Base-by-base conservation (phyloP, 2,329 filamentous ascomycete genomes). In the Fusarium mangiferae region DNA sequence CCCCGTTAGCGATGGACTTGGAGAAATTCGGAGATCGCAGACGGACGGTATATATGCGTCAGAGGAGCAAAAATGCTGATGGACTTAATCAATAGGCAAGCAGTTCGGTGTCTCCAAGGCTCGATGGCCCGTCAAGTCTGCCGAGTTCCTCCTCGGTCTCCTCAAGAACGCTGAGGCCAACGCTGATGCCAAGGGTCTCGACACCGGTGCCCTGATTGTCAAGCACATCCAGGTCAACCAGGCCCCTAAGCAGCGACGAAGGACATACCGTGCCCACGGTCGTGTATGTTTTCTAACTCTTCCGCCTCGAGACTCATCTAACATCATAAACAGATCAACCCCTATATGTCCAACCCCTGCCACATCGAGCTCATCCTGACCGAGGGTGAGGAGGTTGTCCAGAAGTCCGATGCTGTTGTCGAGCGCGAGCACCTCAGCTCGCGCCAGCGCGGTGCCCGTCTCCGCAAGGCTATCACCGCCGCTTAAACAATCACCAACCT, bases 171-270 rank as follows among this genome's bases (percentile, higher is more conserved):
- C 95, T 80, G 95, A 97, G 90, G 92, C 95, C 89, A 98, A 98
- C 87, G 95, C 95, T 85, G 95, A 98, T 82, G 93, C 94, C 86
- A 98, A 98, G 91, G 95, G 95, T 83, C 94, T 98, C 83, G 95
- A 99, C 88, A 98, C 95, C 84, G 92, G 92, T 88, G 97, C 97
- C 91, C 90, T 99, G 84, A 88, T 98, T 85, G 94, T 99, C 89
- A 98, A 98, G 94, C 97, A 98, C 93, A 99, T 99, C 89, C 96
- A 99, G 90, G 96, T 99, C 91, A 99, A 99, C 94, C 96, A 99
- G 91, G 97, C 96, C 81, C 96, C 96, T 83, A 98, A 98, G 93
- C 96, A 98, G 91, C 93, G 96, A 85, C 92, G 96, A 89, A 93
- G 96, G 87, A 99, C 96, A 85, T 99, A 99, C 94, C 95, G 96